Percentiles rank a stretch among this genome's conserved stretches.
These are phyloP conservation scores for Cryptosporidium felis DNA, from an alignment of 169 alveolate genomes.

Conservation along the genomic window DNA sequence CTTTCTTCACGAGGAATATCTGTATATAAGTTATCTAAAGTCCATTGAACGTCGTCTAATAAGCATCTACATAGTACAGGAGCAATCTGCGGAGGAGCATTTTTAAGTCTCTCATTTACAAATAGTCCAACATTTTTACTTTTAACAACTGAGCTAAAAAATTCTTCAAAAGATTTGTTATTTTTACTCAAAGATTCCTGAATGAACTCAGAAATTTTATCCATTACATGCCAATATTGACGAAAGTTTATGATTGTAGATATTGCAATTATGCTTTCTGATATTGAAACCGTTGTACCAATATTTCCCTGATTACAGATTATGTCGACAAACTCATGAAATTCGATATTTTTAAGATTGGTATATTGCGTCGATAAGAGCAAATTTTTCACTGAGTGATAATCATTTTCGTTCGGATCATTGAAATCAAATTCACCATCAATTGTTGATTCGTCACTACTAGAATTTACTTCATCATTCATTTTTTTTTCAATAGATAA, in stretches of 20 bases:
- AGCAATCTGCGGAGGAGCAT: conserved; percentile 31
- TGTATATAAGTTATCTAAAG: conserved; percentile 16
- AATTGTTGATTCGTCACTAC: not conserved
- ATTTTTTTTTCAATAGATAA: not conserved
- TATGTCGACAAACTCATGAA: conserved; percentile 55
- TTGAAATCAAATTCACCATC: conserved; percentile 59
- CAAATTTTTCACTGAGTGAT: conserved; percentile 33
- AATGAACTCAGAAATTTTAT: not conserved
- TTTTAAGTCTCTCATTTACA: conserved; percentile 29
- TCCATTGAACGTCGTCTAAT: conserved; percentile 43
- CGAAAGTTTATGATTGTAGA: conserved; percentile 56
- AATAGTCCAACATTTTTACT: conserved; percentile 48
- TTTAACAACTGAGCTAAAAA: conserved; percentile 20
- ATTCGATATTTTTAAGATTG: conserved; percentile 1
- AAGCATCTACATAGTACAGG: conserved; percentile 48
- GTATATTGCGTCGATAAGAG: conserved; percentile 21
- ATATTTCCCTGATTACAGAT: conserved; percentile 69
- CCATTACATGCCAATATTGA: conserved; percentile 8
- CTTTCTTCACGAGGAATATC: conserved; percentile 29
- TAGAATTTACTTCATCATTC: not conserved
- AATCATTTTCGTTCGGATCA: conserved; percentile 58
- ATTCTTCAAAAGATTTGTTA: conserved; percentile 2
- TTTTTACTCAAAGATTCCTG: not conserved
- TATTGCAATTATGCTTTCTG: conserved; percentile 22
- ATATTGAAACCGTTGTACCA: conserved; percentile 59